Conservation (phyloP, 192 early-diverging fungal species). For the Podila epigama region DNA sequence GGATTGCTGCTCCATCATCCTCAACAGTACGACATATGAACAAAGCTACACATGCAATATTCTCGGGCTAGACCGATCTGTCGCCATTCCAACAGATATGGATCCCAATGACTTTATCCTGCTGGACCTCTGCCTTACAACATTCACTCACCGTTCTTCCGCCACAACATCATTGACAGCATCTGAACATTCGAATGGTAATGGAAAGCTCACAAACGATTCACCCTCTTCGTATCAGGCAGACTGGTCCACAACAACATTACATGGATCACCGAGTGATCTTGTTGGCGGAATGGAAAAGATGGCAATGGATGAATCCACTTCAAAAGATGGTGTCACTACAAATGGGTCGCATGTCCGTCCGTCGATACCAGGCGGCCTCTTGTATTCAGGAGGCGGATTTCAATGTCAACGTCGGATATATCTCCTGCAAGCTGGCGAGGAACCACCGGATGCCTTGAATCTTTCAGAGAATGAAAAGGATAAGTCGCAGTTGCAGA, state of each 20-base stretch:
- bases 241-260: conserved; percentile 32
- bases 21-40: conserved; percentile 21
- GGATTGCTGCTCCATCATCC: conserved; percentile 34
- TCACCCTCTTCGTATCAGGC: conserved; percentile 20
- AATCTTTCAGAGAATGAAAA: not conserved
- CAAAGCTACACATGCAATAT: conserved; percentile 44
- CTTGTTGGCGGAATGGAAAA: conserved; percentile 7
- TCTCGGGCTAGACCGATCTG: conserved; percentile 33
- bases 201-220: not conserved
- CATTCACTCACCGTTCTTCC: conserved; percentile 9
- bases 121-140: conserved; percentile 22
- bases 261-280: conserved; percentile 8
- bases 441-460: conserved; percentile 29
- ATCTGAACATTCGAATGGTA: not conserved
- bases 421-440: conserved; percentile 37
- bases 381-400: conserved; percentile 5
- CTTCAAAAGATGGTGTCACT: not conserved
- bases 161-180: conserved; percentile 19
- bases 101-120: conserved; percentile 42
- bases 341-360: not conserved
- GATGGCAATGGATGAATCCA: not conserved
- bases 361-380: conserved; percentile 11
- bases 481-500: not conserved
- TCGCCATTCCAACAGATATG: conserved; percentile 39
- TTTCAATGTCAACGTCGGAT: conserved; percentile 8